Evolutionary conservation across 495 filamentous ascomycete genomes (phyloP), one percentile per base, ranked within the genome.

Genomic region (Lasiosphaeria hispida): DNA sequence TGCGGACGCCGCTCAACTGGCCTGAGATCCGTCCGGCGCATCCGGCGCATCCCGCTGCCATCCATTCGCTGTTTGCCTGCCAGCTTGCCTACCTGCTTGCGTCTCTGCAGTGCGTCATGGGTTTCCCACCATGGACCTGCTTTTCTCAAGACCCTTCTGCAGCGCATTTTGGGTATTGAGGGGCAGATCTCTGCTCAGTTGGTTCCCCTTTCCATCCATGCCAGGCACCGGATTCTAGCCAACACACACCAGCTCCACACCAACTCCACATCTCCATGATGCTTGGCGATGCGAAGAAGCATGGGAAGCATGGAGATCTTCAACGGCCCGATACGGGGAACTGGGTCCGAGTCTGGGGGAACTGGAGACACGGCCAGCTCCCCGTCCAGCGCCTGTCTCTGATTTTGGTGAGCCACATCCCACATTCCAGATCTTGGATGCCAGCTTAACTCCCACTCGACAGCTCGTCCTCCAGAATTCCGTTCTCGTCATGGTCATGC

Each of bases 391-490:
- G 55, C 2, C 30, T 30, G 41, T 57, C 41, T 37, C 37, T 57
- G 45, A 50, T 50, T 3, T 34, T 50, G 47, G 47, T 50, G 23
- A 30, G 23, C 23, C 23, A 30, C 23, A 2, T 30, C 23, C 23
- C 23, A 30, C 23, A 30, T 30, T 30, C 23, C 23, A 30, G 23
- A 2, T 5, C 23, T 30, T 52, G 49, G 49, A 41, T 18, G 43
- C 23, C 23, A 30, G 5, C 23, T 30, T 5, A 5, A 5, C 23
- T 30, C 23, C 2, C 23, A 30, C 3, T 7, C 53, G 41, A 33
- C 55, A 85, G 82, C 78, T 85, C 60, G 78, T 78, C 0, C 49
- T 83, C 8, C 82, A 84, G 60, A 83, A 83, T 57, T 83, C 82
- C 7, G 73, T 72, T 3, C 74, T 84, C 18, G 82, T 85, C 14